Conservation (phyloP, 2,329 filamentous ascomycete species). For the Clathrospora elynae region DNA sequence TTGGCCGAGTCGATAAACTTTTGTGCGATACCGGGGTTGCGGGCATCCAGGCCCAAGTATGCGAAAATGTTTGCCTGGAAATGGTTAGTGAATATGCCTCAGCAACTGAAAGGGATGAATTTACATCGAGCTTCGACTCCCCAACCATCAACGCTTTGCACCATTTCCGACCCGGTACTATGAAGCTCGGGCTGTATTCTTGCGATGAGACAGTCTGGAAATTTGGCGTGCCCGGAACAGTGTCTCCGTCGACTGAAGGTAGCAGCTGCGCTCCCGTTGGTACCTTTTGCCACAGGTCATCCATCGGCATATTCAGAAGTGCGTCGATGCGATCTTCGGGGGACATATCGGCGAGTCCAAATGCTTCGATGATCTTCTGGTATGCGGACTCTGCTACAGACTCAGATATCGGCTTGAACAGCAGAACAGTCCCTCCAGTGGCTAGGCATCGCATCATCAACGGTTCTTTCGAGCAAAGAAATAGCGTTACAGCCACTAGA, state of each 20-base stretch:
- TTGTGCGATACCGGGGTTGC: slow-evolving; percentile 39
- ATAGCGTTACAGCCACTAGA: slow-evolving; percentile 34
- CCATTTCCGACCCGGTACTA: slow-evolving; percentile 53
- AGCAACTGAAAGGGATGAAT: not conserved
- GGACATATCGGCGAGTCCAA: slow-evolving; percentile 48
- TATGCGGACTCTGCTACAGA: slow-evolving; percentile 52
- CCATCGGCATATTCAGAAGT: slow-evolving; percentile 49
- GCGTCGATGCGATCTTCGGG: slow-evolving; percentile 51
- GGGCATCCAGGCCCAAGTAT: slow-evolving; percentile 30
- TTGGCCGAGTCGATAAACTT: slow-evolving; percentile 45
- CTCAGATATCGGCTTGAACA: slow-evolving; percentile 49
- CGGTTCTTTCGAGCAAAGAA: slow-evolving; percentile 39
- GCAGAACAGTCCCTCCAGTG: slow-evolving; percentile 47
- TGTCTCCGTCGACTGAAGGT: slow-evolving; percentile 53
- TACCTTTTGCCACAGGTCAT: slow-evolving; percentile 51
- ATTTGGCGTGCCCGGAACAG: slow-evolving; percentile 43
- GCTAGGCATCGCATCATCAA: slow-evolving; percentile 51
- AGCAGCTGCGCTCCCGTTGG: slow-evolving; percentile 43
- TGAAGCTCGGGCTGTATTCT: slow-evolving; percentile 28
- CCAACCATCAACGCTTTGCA: slow-evolving; percentile 56
- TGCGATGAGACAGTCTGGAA: slow-evolving; percentile 32
- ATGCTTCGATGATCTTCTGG: slow-evolving; percentile 45
- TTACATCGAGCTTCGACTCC: slow-evolving; percentile 55
- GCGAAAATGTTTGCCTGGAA: slow-evolving; percentile 34
- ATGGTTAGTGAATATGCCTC: not conserved